Conservation (phyloP, 768 basidiomycete species). For the Termitomyces sp. region DNA sequence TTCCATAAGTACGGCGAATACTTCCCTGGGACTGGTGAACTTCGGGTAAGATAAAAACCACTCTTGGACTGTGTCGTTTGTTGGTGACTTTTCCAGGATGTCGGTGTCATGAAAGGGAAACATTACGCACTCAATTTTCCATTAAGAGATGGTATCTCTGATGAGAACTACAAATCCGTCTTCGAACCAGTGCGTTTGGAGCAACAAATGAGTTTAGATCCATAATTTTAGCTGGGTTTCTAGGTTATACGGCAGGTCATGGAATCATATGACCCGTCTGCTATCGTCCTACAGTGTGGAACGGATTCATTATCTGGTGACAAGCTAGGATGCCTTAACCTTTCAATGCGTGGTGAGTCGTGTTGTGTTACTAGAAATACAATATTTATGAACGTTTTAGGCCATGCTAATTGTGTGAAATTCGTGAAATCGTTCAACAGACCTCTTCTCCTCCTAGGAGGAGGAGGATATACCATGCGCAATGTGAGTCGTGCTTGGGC, state of each 20-base stretch:
- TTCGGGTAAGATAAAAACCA: conserved; percentile 55
- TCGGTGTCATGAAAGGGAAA: conserved; percentile 92
- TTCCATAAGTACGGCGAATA: conserved; percentile 99
- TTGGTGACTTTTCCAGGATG: conserved; percentile 53
- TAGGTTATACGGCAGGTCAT: conserved; percentile 93
- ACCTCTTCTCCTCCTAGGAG: conserved; percentile 90
- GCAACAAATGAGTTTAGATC: neutral
- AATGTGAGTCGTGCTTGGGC: conserved; percentile 98
- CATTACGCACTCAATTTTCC: conserved; percentile 95
- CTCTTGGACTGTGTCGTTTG: conserved; percentile 1
- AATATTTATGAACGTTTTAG: conserved; percentile 32
- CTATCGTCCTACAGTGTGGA: conserved; percentile 95
- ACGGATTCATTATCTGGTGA: conserved; percentile 97
- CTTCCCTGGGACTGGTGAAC: conserved; percentile 98
- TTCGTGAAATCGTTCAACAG: conserved; percentile 97
- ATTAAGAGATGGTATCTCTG: conserved; percentile 89
- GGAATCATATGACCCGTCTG: conserved; percentile 91
- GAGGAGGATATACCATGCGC: conserved; percentile 98
- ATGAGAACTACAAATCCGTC: conserved; percentile 91
- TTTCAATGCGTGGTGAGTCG: conserved; percentile 84
- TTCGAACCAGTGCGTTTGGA: conserved; percentile 81
- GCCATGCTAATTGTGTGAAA: conserved; percentile 95
- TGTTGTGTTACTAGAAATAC: neutral
- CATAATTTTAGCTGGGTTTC: neutral
- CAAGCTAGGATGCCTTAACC: conserved; percentile 91